phyloP scores from a whole-genome alignment of 345 rosid genomes.

The Lepidium didymum region DNA sequence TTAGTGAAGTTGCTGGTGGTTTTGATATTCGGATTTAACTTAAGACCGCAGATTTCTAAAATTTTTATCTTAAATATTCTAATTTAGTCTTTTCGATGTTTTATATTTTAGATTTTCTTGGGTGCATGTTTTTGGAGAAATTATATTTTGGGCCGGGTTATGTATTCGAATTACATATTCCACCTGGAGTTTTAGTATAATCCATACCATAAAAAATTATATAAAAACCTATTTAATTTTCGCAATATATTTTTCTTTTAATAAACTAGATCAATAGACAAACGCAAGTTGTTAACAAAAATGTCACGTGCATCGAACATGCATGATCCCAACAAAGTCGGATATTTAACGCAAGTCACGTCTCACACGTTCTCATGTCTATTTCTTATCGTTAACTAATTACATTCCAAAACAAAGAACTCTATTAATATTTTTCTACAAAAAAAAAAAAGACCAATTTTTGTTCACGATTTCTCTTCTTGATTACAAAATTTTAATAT shows the following conservation, averaged over 20 bases:
- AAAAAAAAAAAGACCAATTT: neutral
- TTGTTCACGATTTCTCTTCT: neutral
- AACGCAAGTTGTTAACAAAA: neutral
- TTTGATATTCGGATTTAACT: too few relatives aligned
- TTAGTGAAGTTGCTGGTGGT: too few relatives aligned
- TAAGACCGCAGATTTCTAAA: too few relatives aligned
- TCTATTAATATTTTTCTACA: neutral
- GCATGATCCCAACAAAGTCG: neutral
- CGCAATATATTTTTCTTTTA: neutral
- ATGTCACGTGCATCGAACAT: slow-evolving; percentile 11
- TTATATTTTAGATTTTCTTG: too few relatives aligned
- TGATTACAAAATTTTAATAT: neutral
- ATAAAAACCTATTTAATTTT: neutral
- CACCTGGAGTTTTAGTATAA: too few relatives aligned
- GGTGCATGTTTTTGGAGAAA: too few relatives aligned
- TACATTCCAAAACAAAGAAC: neutral
- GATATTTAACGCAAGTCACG: slow-evolving; percentile 3
- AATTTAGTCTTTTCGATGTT: too few relatives aligned
- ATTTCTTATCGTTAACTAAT: neutral
- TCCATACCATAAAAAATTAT: too few relatives aligned
- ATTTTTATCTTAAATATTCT: too few relatives aligned
- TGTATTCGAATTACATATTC: too few relatives aligned
- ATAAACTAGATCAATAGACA: neutral
- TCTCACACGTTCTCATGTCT: slow-evolving; percentile 23
- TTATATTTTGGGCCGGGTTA: too few relatives aligned